phyloP scores from a whole-genome alignment of 257 asterid genomes.

The Solanum tarapatanum region DNA sequence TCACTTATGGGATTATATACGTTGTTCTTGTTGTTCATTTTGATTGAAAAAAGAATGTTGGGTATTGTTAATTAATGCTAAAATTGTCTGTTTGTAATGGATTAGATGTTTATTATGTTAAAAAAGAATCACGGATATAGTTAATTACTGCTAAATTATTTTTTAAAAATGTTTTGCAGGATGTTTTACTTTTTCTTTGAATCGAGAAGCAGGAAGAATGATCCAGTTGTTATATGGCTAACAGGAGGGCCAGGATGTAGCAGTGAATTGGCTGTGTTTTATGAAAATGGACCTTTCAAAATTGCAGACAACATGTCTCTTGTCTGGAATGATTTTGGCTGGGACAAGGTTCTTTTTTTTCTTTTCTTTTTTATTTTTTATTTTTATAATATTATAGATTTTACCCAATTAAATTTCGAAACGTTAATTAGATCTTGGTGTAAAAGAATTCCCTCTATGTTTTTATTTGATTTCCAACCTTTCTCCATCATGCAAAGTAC shows the following conservation, averaged over 20 bases:
- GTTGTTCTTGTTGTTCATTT: neutral
- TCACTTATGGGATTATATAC: fast-evolving
- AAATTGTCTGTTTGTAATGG: neutral
- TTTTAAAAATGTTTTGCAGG: conserved; percentile 14
- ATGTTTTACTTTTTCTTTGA: conserved; percentile 79
- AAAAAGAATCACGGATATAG: neutral
- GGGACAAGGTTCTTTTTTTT: conserved; percentile 53
- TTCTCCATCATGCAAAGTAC: neutral
- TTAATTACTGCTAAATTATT: neutral
- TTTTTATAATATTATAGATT: neutral
- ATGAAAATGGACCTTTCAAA: conserved; percentile 71
- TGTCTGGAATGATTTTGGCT: conserved; percentile 61
- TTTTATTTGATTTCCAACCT: neutral
- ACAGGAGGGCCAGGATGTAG: conserved; percentile 92
- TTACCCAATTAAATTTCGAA: neutral
- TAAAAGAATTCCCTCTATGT: neutral
- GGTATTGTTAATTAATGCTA: neutral
- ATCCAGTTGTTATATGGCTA: conserved; percentile 67
- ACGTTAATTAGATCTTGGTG: neutral
- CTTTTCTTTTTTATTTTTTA: neutral
- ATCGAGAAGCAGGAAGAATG: conserved; percentile 38
- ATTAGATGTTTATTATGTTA: neutral
- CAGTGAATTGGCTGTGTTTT: conserved; percentile 61
- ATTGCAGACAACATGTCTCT: conserved; percentile 40
- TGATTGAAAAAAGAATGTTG: neutral